These are phyloP conservation scores for Striga hermonthica DNA, from an alignment of 305 asterid species.

Conservation along the genomic window DNA sequence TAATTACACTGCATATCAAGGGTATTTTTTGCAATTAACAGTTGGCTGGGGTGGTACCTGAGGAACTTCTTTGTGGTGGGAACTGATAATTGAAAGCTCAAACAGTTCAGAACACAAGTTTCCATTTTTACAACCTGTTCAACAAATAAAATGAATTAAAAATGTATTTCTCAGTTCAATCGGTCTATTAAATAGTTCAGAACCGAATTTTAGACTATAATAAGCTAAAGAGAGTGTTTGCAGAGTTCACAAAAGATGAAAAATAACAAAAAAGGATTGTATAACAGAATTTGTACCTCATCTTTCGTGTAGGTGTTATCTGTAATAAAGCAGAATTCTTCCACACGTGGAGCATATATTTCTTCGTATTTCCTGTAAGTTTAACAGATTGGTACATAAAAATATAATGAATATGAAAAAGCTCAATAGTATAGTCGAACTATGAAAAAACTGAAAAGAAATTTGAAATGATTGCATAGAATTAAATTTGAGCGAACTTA, in stretches of 20 bases:
- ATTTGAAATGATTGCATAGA: neutral
- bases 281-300: conserved; percentile 43
- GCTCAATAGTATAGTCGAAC: neutral
- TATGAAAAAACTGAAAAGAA: neutral
- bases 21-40: neutral
- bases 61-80: conserved; percentile 74
- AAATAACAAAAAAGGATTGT: too few relatives aligned
- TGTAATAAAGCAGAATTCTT: conserved; percentile 81
- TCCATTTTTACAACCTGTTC: conserved; percentile 66
- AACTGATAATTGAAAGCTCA: conserved; percentile 57
- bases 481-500: conserved; percentile 34
- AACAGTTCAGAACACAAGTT: conserved; percentile 45
- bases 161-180: too few relatives aligned
- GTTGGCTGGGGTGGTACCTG: conserved; percentile 38
- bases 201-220: too few relatives aligned
- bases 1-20: neutral
- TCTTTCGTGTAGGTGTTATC: conserved; percentile 74
- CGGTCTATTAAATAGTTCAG: too few relatives aligned
- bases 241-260: too few relatives aligned
- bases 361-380: conserved; percentile 70
- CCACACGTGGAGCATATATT: conserved; percentile 81
- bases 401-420: neutral
- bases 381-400: neutral
- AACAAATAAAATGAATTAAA: neutral
- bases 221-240: too few relatives aligned